phyloP scores from a whole-genome alignment of 2,329 filamentous ascomycete genomes.

The Cytospora mali region DNA sequence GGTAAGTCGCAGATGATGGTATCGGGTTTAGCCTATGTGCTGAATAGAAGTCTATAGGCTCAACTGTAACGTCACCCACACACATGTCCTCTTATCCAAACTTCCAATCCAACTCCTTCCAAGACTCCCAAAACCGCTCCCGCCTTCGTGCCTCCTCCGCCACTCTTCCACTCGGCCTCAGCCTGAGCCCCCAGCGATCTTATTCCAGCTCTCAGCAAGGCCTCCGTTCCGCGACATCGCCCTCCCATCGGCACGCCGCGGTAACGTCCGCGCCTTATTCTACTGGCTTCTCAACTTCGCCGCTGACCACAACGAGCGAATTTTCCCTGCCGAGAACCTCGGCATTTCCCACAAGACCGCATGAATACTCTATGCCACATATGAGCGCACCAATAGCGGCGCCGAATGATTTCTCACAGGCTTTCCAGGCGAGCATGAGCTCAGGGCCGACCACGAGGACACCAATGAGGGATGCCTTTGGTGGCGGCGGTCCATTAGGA shows the following conservation, averaged over 20 bases:
- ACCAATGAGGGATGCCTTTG: constrained; percentile 50
- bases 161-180: constrained; percentile 48
- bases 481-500: constrained; percentile 36
- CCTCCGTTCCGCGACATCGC: constrained; percentile 35
- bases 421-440: constrained; percentile 47
- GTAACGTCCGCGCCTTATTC: constrained; percentile 48
- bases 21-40: neutral
- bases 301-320: constrained; percentile 56
- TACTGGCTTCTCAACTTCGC: constrained; percentile 55
- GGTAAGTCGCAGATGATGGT: constrained; percentile 42
- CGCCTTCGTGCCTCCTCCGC: constrained; percentile 54
- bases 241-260: constrained; percentile 43
- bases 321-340: constrained; percentile 52
- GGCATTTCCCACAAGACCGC: constrained; percentile 38
- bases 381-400: constrained; percentile 58
- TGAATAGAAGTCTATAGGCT: constrained; percentile 40
- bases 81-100: constrained; percentile 54
- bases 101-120: constrained; percentile 44
- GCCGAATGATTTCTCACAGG: constrained; percentile 54
- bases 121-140: constrained; percentile 48
- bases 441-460: constrained; percentile 41
- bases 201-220: constrained; percentile 35
- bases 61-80: constrained; percentile 52
- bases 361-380: constrained; percentile 56
- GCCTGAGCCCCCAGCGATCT: constrained; percentile 48